Conservation (phyloP, 2,329 filamentous ascomycete species). For the Geosmithia putterillii region DNA sequence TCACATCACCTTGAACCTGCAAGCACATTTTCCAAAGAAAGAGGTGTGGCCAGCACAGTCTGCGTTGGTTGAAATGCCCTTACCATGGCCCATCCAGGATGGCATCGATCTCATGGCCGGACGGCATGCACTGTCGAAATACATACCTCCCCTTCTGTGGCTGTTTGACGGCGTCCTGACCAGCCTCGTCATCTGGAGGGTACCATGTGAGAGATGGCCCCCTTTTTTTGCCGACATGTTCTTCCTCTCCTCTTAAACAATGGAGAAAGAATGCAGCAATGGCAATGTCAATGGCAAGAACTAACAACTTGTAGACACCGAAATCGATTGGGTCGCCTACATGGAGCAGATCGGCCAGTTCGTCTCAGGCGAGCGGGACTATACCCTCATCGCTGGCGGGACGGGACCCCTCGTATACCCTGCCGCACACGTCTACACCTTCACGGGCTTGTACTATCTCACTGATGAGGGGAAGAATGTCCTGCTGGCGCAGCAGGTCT, state of each 20-base stretch:
- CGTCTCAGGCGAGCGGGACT: conserved; percentile 76
- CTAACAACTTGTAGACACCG: conserved; percentile 52
- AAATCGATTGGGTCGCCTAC: conserved; percentile 96
- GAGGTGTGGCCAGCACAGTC: neutral
- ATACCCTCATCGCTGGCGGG: conserved; percentile 70
- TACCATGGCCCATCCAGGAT: conserved; percentile 6
- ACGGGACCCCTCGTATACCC: conserved; percentile 95
- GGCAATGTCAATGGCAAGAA: conserved; percentile 1
- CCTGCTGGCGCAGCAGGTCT: conserved; percentile 68
- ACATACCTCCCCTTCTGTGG: conserved; percentile 50
- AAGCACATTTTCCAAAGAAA: no score
- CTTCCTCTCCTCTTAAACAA: neutral
- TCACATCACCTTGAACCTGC: no score
- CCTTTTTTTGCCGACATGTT: neutral
- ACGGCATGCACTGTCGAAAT: conserved; percentile 33
- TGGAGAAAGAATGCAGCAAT: neutral
- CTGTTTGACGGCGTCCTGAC: conserved; percentile 61
- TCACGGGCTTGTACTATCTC: conserved; percentile 64
- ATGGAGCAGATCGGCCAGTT: conserved; percentile 86
- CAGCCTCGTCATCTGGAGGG: conserved; percentile 61
- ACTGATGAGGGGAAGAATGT: conserved; percentile 71
- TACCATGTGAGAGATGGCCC: conserved; percentile 83
- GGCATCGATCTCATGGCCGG: conserved; percentile 33
- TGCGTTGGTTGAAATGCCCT: no score
- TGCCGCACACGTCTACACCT: conserved; percentile 85